Evolutionary conservation across 495 filamentous ascomycete species (phyloP).

Genomic region (Neurospora sp.): DNA sequence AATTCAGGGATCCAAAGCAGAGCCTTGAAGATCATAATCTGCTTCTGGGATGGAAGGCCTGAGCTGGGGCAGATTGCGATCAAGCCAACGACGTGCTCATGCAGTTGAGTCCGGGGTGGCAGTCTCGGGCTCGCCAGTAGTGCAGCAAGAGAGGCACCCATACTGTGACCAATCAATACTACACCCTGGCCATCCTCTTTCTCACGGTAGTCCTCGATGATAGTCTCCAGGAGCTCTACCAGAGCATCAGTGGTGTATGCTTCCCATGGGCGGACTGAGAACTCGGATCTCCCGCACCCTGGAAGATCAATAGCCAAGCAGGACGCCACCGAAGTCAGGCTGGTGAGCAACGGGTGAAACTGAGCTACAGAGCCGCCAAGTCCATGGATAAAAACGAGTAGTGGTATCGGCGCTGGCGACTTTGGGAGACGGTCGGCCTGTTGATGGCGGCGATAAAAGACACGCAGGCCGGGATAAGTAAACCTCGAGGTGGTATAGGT

Average conservation of each 20-base stretch:
- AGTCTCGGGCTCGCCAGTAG: constrained; percentile 57
- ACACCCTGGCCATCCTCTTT: constrained; percentile 58
- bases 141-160: constrained; percentile 73
- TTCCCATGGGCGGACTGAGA: constrained; percentile 59
- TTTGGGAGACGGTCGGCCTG: constrained; percentile 68
- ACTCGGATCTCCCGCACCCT: constrained; percentile 72
- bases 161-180: constrained; percentile 76
- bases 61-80: constrained; percentile 72
- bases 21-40: constrained; percentile 41
- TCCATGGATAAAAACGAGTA: constrained; percentile 86
- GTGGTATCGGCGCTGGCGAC: constrained; percentile 61
- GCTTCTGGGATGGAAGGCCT: constrained; percentile 44
- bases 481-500: constrained; percentile 60
- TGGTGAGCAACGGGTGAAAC: constrained; percentile 72
- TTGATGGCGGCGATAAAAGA: constrained; percentile 74
- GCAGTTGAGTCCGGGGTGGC: constrained; percentile 31
- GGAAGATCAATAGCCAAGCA: constrained; percentile 86
- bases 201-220: constrained; percentile 64
- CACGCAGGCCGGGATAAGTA: constrained; percentile 67
- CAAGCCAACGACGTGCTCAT: constrained; percentile 60
- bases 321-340: constrained; percentile 74
- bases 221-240: constrained; percentile 57
- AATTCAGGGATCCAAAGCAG: constrained; percentile 56
- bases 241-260: constrained; percentile 73
- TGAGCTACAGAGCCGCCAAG: constrained; percentile 84